phyloP scores from a whole-genome alignment of 257 asterid genomes.

The Avicennia marina region DNA sequence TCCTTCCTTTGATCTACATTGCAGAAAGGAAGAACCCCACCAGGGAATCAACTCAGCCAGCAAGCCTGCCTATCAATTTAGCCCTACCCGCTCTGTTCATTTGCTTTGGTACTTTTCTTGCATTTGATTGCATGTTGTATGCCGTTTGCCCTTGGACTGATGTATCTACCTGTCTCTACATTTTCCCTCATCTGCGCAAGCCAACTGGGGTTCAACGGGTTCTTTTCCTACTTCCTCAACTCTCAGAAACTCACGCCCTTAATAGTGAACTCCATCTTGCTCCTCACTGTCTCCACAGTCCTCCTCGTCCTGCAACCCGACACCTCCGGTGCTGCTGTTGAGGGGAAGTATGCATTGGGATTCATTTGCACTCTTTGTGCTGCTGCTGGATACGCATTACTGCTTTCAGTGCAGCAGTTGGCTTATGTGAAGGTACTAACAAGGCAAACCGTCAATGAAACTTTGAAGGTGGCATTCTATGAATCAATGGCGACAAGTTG shows the following conservation, averaged over 20 bases:
- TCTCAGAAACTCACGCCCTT: constrained; percentile 27
- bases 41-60: not conserved
- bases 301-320: constrained; percentile 23
- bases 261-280: constrained; percentile 27
- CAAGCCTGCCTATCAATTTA: not conserved
- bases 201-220: constrained; percentile 40
- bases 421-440: constrained; percentile 28
- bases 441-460: too few species aligned
- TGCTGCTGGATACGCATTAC: constrained; percentile 30
- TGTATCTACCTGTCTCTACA: constrained; percentile 35
- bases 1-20: constrained; percentile 30
- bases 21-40: not conserved
- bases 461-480: too few species aligned
- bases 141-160: constrained; percentile 32
- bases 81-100: constrained; percentile 14
- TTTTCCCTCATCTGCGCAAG: constrained; percentile 34
- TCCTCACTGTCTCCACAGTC: constrained; percentile 34
- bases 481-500: constrained; percentile 29
- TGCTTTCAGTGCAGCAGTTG: constrained; percentile 27
- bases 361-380: constrained; percentile 35
- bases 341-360: constrained; percentile 21
- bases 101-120: constrained; percentile 19
- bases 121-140: constrained; percentile 26
- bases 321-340: not conserved
- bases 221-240: constrained; percentile 44